Evolutionary conservation across 2,329 filamentous ascomycete species (phyloP).

Genomic region (Capronia epimyces): DNA sequence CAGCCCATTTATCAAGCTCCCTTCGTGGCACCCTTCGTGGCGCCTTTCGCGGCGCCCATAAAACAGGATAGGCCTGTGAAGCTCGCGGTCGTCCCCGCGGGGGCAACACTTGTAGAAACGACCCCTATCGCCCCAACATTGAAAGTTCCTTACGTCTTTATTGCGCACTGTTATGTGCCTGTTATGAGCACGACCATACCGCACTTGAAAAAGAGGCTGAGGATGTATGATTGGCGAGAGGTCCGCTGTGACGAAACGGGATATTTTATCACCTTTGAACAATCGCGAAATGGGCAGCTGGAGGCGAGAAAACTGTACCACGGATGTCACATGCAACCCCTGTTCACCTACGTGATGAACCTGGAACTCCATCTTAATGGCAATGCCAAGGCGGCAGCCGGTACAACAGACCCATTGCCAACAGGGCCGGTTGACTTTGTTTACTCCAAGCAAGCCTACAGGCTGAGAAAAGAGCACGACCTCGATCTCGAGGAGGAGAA

Average conservation of each 20-base stretch:
- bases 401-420: slow-evolving; percentile 34
- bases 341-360: slow-evolving; percentile 89
- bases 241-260: slow-evolving; percentile 79
- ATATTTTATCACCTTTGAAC: slow-evolving; percentile 87
- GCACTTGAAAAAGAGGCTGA: slow-evolving; percentile 84
- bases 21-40: slow-evolving; percentile 31
- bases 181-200: slow-evolving; percentile 78
- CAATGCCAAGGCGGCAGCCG: slow-evolving; percentile 55
- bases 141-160: slow-evolving; percentile 80
- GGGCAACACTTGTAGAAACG: slow-evolving; percentile 56
- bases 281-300: slow-evolving; percentile 66
- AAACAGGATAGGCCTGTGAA: slow-evolving; percentile 3
- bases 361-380: slow-evolving; percentile 76
- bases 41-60: slow-evolving; percentile 28
- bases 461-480: slow-evolving; percentile 66
- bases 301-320: slow-evolving; percentile 77
- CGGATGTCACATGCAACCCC: slow-evolving; percentile 69
- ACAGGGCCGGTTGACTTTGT: slow-evolving; percentile 24
- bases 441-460: slow-evolving; percentile 31
- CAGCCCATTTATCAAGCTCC: slow-evolving; percentile 27
- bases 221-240: slow-evolving; percentile 72
- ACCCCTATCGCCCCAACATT: slow-evolving; percentile 64
- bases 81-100: slow-evolving; percentile 17
- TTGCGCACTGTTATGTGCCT: slow-evolving; percentile 79
- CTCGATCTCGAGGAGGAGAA: slow-evolving; percentile 86